Base-by-base conservation (phyloP, 495 filamentous ascomycete species). In the Penicillium coffeae region DNA sequence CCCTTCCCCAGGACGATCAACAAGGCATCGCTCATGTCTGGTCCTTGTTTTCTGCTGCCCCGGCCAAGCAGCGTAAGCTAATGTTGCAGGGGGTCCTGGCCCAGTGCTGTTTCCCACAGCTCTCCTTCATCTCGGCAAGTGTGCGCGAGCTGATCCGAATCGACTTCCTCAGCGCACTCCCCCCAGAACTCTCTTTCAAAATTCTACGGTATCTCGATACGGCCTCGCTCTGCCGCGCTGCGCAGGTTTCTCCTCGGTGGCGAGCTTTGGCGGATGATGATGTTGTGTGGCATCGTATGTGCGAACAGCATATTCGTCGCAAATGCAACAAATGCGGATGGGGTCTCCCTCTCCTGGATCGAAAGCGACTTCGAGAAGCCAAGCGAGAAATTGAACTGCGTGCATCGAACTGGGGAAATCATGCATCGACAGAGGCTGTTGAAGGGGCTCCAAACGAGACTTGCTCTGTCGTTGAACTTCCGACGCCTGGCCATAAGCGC, bases 221-320 rank as follows among this genome's bases (percentile, higher is more conserved):
- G 6, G 86, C 87, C 4, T 96, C 91, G n/a, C 77, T 99, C 8
- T 97, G 94, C 74, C 95, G 95, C 64, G 93, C 92, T 7, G 89
- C 94, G 2, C 94, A 96, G 66, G 94, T 99, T 32, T 96, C 89
- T 63, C 82, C 82, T 46, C 77, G 83, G 47, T 99, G 93, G 93
- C 80, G 87, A 47, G 77, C 76, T 42, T 66, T 99, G 20, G 93
- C 93, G 2, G 94, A 96, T 63, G 90, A 95, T 60, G 92, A 99
- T 68, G 85, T 96, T 19, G 93, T 99, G 2, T 99, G 93, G 93
- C 92, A 96, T 55, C 86, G 84, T 46, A 97, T 99, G 92, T 99
- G 93, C 60, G 91, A 96, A 71, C 93, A 99, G 59, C 93, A 99
- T 59, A 97, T 95, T 45, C 89, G 93, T 56, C 78, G 91, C 41